These are phyloP conservation scores for Raffaelea arxii DNA, from an alignment of 2,329 filamentous ascomycete species.

Conservation along the genomic window DNA sequence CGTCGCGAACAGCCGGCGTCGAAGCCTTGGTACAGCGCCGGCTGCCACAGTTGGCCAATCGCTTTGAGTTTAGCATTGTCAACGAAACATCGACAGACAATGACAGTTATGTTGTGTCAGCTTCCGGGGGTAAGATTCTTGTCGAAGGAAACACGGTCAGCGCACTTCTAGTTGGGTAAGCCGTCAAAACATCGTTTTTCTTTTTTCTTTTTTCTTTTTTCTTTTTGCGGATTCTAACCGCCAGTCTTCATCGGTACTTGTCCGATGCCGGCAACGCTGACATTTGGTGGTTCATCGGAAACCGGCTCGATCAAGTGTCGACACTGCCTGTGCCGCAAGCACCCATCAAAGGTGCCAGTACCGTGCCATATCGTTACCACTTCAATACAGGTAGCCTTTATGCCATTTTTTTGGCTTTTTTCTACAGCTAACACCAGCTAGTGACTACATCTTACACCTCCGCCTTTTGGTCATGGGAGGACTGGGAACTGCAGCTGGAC, in stretches of 20 bases:
- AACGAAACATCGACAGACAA: background rate
- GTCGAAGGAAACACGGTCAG: slow-evolving; percentile 24
- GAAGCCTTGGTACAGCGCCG: slow-evolving; percentile 6
- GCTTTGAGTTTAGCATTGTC: slow-evolving; percentile 4
- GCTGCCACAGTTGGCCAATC: slow-evolving; percentile 1
- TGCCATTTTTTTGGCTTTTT: background rate
- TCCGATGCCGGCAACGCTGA: slow-evolving; percentile 30
- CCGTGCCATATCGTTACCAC: slow-evolving; percentile 25
- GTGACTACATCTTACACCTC: slow-evolving; percentile 43
- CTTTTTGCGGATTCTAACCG: background rate
- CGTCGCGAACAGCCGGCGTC: slow-evolving; percentile 1
- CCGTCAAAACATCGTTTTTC: background rate
- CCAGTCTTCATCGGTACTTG: slow-evolving; percentile 30
- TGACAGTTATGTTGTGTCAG: slow-evolving; percentile 5
- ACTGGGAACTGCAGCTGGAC: slow-evolving; percentile 42
- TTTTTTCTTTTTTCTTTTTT: background rate
- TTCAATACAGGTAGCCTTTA: slow-evolving; percentile 34
- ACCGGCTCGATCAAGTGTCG: slow-evolving; percentile 24
- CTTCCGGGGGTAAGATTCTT: slow-evolving; percentile 16
- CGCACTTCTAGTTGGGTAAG: slow-evolving; percentile 23
- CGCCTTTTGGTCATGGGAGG: slow-evolving; percentile 42
- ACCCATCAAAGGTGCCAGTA: slow-evolving; percentile 22
- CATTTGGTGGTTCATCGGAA: slow-evolving; percentile 37
- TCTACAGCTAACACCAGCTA: slow-evolving; percentile 7
- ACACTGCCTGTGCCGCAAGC: slow-evolving; percentile 20